phyloP scores from a whole-genome alignment of 495 filamentous ascomycete genomes.

The Podospora appendiculata region DNA sequence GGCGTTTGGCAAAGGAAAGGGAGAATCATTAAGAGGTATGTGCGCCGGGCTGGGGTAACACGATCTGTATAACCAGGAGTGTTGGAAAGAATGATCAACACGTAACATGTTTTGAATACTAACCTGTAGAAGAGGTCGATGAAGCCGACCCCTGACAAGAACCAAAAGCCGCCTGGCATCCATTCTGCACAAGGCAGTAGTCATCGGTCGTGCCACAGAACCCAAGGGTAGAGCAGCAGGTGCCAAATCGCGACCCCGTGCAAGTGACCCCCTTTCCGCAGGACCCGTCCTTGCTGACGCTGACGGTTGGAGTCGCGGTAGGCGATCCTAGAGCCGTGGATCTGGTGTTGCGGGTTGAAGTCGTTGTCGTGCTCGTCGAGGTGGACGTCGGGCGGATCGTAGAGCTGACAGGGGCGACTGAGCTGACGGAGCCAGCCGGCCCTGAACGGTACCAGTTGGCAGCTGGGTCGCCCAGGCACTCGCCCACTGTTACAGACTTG shows the following conservation, averaged over 20 bases:
- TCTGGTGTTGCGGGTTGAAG: neutral
- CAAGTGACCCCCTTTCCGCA: constrained; percentile 39
- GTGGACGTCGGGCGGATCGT: neutral
- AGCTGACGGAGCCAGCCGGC: constrained; percentile 6
- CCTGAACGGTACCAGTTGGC: constrained; percentile 62
- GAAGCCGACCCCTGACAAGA: constrained; percentile 15
- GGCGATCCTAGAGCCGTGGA: neutral
- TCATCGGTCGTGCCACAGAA: constrained; percentile 31
- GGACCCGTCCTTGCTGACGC: constrained; percentile 22
- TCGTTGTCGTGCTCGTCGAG: neutral
- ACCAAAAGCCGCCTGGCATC: constrained; percentile 32
- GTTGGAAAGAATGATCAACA: no score
- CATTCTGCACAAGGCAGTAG: constrained; percentile 23
- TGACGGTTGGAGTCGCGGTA: neutral
- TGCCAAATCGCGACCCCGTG: constrained; percentile 28
- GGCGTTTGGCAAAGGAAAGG: no score
- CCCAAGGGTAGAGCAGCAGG: constrained; percentile 33
- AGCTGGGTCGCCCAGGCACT: constrained; percentile 63
- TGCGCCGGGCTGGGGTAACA: no score
- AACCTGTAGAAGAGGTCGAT: constrained; percentile 1
- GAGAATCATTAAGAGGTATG: no score
- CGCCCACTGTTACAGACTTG: constrained; percentile 60
- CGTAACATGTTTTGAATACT: neutral
- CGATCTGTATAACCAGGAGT: no score
- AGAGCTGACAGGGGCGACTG: neutral